phyloP scores from a whole-genome alignment of 1,139 yeast genomes.

The Hanseniaspora gamundiae region DNA sequence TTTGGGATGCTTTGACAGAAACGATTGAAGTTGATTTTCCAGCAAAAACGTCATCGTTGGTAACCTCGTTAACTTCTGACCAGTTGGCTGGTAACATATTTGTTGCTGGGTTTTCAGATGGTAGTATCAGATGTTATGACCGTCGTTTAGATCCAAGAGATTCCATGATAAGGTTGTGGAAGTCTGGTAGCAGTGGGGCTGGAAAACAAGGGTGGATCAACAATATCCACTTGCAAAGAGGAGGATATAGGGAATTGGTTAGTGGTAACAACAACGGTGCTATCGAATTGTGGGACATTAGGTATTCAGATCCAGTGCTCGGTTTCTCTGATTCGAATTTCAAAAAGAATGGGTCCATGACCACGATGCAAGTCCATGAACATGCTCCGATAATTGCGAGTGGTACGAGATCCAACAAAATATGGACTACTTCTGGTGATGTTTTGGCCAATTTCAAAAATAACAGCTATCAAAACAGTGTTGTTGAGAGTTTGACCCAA shows the following conservation, averaged over 20 bases:
- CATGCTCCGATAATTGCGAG: constrained; percentile 91
- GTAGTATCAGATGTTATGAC: constrained; percentile 82
- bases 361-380: constrained; percentile 77
- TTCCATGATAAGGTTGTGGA: constrained; percentile 80
- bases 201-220: constrained; percentile 50
- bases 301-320: constrained; percentile 59
- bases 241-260: constrained; percentile 83
- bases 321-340: constrained; percentile 28
- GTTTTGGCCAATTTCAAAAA: constrained; percentile 50
- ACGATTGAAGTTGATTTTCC: constrained; percentile 79
- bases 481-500: constrained; percentile 23
- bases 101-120: constrained; percentile 90
- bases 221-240: constrained; percentile 90
- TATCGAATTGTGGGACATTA: constrained; percentile 83
- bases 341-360: constrained; percentile 31
- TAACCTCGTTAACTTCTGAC: constrained; percentile 83
- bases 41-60: constrained; percentile 80
- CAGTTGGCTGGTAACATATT: constrained; percentile 91
- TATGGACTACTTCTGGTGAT: constrained; percentile 84
- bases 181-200: constrained; percentile 26
- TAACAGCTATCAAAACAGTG: constrained; percentile 33
- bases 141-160: constrained; percentile 76
- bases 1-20: constrained; percentile 97
- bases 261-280: constrained; percentile 77
- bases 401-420: constrained; percentile 68